phyloP scores from a whole-genome alignment of 768 basidiomycete genomes.

The Candolleomyces eurysporus region DNA sequence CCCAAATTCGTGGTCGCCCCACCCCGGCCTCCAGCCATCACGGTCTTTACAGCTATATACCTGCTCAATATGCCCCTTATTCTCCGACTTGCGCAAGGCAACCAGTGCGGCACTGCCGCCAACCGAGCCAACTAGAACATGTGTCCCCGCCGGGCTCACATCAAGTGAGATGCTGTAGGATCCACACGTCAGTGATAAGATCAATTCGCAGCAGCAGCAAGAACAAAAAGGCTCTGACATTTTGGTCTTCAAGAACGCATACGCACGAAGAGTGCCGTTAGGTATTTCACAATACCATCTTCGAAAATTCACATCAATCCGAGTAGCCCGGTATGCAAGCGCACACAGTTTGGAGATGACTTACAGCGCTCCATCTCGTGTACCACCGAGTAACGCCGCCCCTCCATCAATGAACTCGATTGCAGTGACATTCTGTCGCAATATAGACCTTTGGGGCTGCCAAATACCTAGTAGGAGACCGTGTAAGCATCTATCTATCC shows the following conservation, averaged over 20 bases:
- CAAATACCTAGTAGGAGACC: constrained; percentile 46
- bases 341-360: constrained; percentile 15
- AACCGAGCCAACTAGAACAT: constrained; percentile 52
- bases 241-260: constrained; percentile 54
- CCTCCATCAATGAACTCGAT: constrained; percentile 66
- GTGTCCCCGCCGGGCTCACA: constrained; percentile 44
- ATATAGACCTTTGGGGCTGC: constrained; percentile 62
- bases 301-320: constrained; percentile 3
- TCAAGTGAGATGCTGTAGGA: constrained; percentile 50
- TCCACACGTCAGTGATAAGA: neutral
- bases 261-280: constrained; percentile 62
- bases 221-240: constrained; percentile 40
- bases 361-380: constrained; percentile 67
- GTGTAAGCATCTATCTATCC: constrained; percentile 4
- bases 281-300: constrained; percentile 72
- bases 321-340: neutral
- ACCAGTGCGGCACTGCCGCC: constrained; percentile 53
- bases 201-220: too few species aligned
- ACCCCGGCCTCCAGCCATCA: constrained; percentile 10
- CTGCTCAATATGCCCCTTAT: constrained; percentile 52
- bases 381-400: constrained; percentile 62
- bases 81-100: constrained; percentile 45
- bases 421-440: constrained; percentile 61
- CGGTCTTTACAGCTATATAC: constrained; percentile 46
- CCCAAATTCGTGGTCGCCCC: constrained; percentile 30